Percentiles rank a stretch among this genome's conserved stretches.
phyloP scores from a whole-genome alignment of 2,329 filamentous ascomycete genomes.

The Cordyceps tenuipes region DNA sequence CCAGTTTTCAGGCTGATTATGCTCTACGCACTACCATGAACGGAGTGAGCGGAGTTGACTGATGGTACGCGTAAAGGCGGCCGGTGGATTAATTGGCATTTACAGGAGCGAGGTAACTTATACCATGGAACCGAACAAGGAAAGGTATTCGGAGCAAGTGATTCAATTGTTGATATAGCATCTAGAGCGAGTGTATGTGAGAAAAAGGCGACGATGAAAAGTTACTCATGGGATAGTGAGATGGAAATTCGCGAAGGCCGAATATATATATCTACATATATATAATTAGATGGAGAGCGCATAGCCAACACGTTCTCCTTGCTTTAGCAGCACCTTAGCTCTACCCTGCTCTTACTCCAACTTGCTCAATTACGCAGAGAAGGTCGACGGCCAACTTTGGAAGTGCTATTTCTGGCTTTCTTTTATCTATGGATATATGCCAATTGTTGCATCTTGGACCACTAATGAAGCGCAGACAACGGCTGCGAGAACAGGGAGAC shows the following conservation, averaged over 20 bases:
- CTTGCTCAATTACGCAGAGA: too few species aligned
- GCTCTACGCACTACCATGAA: not conserved
- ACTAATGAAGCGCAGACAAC: not conserved
- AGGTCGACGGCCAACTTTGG: too few species aligned
- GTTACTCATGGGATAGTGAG: not conserved
- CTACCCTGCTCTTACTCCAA: too few species aligned
- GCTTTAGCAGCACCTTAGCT: not conserved
- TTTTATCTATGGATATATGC: too few species aligned
- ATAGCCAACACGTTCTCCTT: not conserved
- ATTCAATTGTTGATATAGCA: slow-evolving; percentile 11
- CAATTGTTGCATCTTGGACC: not conserved
- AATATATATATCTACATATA: not conserved
- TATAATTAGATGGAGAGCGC: not conserved
- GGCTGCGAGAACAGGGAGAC: not conserved
- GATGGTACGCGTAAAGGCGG: slow-evolving; percentile 12
- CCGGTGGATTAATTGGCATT: slow-evolving; percentile 14
- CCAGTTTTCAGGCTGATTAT: slow-evolving; percentile 52
- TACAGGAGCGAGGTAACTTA: slow-evolving; percentile 11
- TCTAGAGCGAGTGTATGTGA: not conserved
- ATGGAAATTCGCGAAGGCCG: not conserved
- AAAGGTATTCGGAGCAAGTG: slow-evolving; percentile 7
- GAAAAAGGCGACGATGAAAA: not conserved
- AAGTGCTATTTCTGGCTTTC: too few species aligned
- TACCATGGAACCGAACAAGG: slow-evolving; percentile 3
- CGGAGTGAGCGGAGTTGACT: slow-evolving; percentile 6